A percentile compares a stretch with the other conserved stretches of the same genome.
Conservation (phyloP, 2,329 filamentous ascomycete species). For the Cercospora sp. region DNA sequence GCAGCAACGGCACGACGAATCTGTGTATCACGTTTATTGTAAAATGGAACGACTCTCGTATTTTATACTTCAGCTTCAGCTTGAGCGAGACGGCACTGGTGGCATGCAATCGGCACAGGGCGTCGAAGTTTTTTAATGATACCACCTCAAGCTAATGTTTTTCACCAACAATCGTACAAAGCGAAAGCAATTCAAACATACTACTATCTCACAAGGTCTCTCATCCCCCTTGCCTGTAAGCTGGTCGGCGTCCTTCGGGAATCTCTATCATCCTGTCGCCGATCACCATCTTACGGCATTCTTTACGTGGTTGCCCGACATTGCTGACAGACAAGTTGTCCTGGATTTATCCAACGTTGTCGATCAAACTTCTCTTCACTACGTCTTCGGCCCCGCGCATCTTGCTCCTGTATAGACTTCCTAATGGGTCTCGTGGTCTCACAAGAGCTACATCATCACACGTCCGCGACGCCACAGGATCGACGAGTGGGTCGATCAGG, state of each 20-base stretch:
- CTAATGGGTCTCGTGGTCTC: neutral
- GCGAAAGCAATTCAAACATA: neutral
- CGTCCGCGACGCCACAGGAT: neutral
- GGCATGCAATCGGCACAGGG: neutral
- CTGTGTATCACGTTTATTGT: constrained; percentile 1
- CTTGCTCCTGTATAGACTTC: neutral
- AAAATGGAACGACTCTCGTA: constrained; percentile 16
- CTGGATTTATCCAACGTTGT: neutral
- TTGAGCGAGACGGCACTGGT: constrained; percentile 7
- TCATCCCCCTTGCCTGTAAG: neutral
- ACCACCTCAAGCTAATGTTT: constrained; percentile 7
- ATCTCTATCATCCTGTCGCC: neutral
- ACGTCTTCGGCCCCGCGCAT: neutral
- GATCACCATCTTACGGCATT: constrained; percentile 6
- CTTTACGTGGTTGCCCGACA: neutral
- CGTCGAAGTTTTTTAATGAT: constrained; percentile 7
- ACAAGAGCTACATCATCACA: neutral
- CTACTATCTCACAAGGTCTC: neutral
- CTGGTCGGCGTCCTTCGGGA: neutral
- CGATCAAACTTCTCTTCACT: neutral
- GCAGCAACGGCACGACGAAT: constrained; percentile 7
- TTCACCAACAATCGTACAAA: neutral
- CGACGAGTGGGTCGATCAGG: neutral
- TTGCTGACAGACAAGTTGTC: neutral
- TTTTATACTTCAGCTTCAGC: neutral